Conservation (phyloP, 371 early-diverging fungal species). For the Mortierella sp. region DNA sequence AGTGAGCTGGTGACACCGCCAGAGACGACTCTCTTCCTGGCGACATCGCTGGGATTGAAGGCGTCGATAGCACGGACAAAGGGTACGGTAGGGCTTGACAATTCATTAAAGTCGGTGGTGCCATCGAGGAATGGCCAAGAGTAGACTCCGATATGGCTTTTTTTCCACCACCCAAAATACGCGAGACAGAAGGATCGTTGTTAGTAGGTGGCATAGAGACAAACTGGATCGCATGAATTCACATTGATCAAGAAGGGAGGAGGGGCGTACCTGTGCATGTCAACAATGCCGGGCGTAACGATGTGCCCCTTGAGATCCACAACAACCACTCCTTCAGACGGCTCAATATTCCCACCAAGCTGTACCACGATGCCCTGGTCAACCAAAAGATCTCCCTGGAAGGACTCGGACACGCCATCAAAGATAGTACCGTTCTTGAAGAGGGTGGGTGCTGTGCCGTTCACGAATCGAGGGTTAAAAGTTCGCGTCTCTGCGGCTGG, state of each 20-base stretch:
- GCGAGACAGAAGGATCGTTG: no score
- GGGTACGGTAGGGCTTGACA: slow-evolving; percentile 67
- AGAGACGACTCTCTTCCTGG: slow-evolving; percentile 67
- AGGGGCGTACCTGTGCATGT: slow-evolving; percentile 73
- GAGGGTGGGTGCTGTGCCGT: slow-evolving; percentile 49
- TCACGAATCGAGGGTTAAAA: slow-evolving; percentile 50
- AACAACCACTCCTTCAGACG: slow-evolving; percentile 38
- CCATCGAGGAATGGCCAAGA: slow-evolving; percentile 66
- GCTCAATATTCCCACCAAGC: slow-evolving; percentile 44
- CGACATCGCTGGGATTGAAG: slow-evolving; percentile 69
- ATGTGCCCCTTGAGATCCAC: slow-evolving; percentile 74
- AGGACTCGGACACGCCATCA: slow-evolving; percentile 57
- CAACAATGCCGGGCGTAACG: slow-evolving; percentile 83
- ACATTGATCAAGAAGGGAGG: no score
- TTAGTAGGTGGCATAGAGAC: no score
- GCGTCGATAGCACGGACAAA: slow-evolving; percentile 69
- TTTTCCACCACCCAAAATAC: no score
- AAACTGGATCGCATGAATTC: no score
- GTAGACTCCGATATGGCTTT: slow-evolving; percentile 65
- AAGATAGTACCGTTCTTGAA: slow-evolving; percentile 65
- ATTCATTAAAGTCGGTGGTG: slow-evolving; percentile 73
- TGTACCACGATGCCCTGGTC: slow-evolving; percentile 64
- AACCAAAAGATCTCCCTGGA: slow-evolving; percentile 62
- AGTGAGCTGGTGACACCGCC: slow-evolving; percentile 84
- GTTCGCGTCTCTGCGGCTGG: slow-evolving; percentile 35